Conservation (phyloP, 2,329 filamentous ascomycete genomes). For the Xylariales sp. region DNA sequence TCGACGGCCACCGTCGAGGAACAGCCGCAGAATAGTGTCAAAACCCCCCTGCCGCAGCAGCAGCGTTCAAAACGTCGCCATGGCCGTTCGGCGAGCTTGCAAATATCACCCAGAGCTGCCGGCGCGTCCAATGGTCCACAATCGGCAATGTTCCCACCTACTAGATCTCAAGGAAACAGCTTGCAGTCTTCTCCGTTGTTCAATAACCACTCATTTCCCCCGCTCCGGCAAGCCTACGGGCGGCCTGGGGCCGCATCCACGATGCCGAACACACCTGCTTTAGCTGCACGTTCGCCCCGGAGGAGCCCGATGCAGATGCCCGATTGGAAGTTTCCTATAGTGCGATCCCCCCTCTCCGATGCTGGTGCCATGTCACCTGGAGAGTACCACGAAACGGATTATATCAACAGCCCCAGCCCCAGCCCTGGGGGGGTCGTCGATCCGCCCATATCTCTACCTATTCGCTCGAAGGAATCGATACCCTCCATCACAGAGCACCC, state of each 20-base stretch:
- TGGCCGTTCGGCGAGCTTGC: slow-evolving; percentile 74
- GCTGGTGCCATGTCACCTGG: slow-evolving; percentile 18
- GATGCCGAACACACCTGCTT: slow-evolving; percentile 39
- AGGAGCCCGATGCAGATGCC: slow-evolving; percentile 41
- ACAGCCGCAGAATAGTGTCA: slow-evolving; percentile 36
- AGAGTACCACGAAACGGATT: slow-evolving; percentile 29
- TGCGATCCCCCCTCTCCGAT: slow-evolving; percentile 35
- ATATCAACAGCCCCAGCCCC: slow-evolving; percentile 34
- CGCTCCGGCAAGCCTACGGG: slow-evolving; percentile 36
- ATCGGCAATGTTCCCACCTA: slow-evolving; percentile 34
- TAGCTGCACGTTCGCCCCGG: slow-evolving; percentile 34
- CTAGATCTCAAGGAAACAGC: slow-evolving; percentile 32
- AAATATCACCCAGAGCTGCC: slow-evolving; percentile 56
- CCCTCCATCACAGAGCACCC: slow-evolving; percentile 52
- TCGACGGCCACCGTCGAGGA: slow-evolving; percentile 45
- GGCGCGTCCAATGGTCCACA: slow-evolving; percentile 38
- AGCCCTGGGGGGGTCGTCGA: slow-evolving; percentile 27
- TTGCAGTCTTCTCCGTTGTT: slow-evolving; percentile 46
- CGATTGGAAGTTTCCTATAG: slow-evolving; percentile 54
- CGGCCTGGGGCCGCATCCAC: slow-evolving; percentile 37
- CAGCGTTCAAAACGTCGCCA: slow-evolving; percentile 60
- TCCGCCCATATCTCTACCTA: too few relatives aligned
- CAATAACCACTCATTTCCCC: slow-evolving; percentile 48
- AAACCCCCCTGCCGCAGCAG: slow-evolving; percentile 33
- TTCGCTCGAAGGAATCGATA: slow-evolving; percentile 38